Evolutionary conservation across 306 rosid species (phyloP), one percentile per base, ranked within the genome.

Genomic region (Luffa aegyptiaca): DNA sequence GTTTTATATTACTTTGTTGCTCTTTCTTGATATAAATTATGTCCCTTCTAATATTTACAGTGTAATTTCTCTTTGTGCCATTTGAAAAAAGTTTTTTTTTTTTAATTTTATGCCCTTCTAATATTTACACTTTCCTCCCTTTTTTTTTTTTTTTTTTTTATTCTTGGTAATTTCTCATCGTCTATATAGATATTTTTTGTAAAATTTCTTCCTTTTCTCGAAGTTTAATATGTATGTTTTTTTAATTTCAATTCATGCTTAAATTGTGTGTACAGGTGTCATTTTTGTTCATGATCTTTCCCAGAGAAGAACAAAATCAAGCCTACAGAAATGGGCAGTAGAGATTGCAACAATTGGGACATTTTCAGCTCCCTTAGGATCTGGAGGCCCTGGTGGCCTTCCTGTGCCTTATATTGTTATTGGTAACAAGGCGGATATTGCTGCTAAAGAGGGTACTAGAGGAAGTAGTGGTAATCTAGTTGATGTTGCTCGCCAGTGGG

Each of bases 261-360:
- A 82, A 83, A 86, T 69, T 85, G 77, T 80, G 77, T 87, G 56
- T 82, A 84, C 88, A 96, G 99, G 99, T 86, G 90, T 96, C 78
- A 89, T 96, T 84, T 93, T 96, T 90, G 99, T 96, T 88, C 99
- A 96, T 5, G 99, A 96, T 87, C 99, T 96, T 80, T 93, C 97
- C 39, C 98, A 96, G 81, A 91, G 96, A 87, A 90, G 98, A 86
- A 93, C 98, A 9, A 96, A 96, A 88, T 59, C 96, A 77, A 87
- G 97, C 90, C 84, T 96, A 90, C 97, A 90, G 88, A 96, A 91
- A 86, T 88, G 99, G 98, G 99, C 96, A 52, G 84, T 91, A 65
- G 99, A 93, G 91, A 91, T 96, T 82, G 83, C 97, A 82, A 89
- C 90, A 71, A 84, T 89, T 79, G 99, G 99, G 85, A 87, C 97